Base-by-base conservation (phyloP, 495 filamentous ascomycete species). In the Podospora pseudopauciseta region DNA sequence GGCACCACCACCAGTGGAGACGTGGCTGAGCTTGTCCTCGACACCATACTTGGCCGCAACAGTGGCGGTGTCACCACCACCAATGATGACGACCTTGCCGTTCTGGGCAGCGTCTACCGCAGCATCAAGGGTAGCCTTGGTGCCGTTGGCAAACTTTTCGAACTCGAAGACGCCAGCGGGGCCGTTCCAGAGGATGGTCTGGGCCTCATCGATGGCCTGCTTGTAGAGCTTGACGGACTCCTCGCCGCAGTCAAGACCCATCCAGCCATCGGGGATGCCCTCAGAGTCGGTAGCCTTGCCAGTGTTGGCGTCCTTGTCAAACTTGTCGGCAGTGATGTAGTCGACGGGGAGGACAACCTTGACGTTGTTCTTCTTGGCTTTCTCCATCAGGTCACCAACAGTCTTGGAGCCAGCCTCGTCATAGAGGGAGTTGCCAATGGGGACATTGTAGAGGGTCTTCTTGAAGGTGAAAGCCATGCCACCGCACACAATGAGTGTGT, bases 391-490 rank as follows among this genome's bases (percentile, higher is more conserved):
- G 68, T 92, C 85, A 67, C 81, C 89, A 58, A 97, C 96, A 20
- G 90, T 97, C 90, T 97, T 94, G 85, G 90, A 87, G 65, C 95
- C 95, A 20, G 88, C 91, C 83, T 97, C 94, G 77, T 99, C 95
- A 79, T 97, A 99, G 65, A 98, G 86, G 57, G 87, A 91, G 85
- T 88, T 92, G 62, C 95, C 95, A 72, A 99, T 99, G 82, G 89
- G 86, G 65, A 99, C 88, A 75, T 85, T 83, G 81, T 97, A 88
- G 54, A 98, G 85, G 54, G 93, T 94, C 87, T 99, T 99, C 89
- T 98, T 98, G 88, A 99, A 98, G 69, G 95, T 99, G 87, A 97
- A 99, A 32, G 95, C 93, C 95, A 99, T 99, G 71, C 90, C 95
- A 71, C 95, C 95, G 76, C 94, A 96, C 84, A 99, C 92, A 80